phyloP scores from a whole-genome alignment of 306 rosid genomes.

The Sicyos baderoa region DNA sequence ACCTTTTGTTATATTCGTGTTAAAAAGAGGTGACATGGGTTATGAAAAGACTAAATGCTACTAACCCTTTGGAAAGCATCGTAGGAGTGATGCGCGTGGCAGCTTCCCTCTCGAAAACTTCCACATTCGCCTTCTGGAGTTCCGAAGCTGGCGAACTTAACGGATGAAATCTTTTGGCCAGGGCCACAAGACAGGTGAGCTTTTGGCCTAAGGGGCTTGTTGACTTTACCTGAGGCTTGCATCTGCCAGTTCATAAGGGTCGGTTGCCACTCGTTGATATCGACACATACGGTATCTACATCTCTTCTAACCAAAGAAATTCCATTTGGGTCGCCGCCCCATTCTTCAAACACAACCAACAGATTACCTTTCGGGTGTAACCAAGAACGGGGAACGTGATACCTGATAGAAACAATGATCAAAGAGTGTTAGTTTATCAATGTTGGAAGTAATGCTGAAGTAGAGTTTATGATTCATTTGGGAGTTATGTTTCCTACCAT shows the following conservation, averaged over 20 bases:
- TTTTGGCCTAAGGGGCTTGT: slow-evolving; percentile 60
- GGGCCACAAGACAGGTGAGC: slow-evolving; percentile 75
- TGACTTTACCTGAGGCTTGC: slow-evolving; percentile 77
- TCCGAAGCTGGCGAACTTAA: slow-evolving; percentile 95
- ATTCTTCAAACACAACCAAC: slow-evolving; percentile 81
- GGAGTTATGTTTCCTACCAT: slow-evolving; percentile 50
- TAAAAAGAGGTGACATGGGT: no score
- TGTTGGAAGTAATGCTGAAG: slow-evolving; percentile 12
- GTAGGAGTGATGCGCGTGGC: slow-evolving; percentile 87
- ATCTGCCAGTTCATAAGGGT: slow-evolving; percentile 61
- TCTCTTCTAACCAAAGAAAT: slow-evolving; percentile 76
- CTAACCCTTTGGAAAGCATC: slow-evolving; percentile 73
- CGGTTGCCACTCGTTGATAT: slow-evolving; percentile 96
- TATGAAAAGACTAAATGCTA: not conserved
- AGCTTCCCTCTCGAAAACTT: slow-evolving; percentile 68
- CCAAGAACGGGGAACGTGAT: slow-evolving; percentile 94
- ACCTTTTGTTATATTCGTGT: no score
- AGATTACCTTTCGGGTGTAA: slow-evolving; percentile 75
- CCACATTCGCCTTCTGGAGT: slow-evolving; percentile 84
- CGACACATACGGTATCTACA: slow-evolving; percentile 68
- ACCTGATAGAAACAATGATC: slow-evolving; percentile 58
- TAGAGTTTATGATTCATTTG: slow-evolving; percentile 11
- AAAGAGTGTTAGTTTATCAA: slow-evolving; percentile 1
- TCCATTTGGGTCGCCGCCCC: slow-evolving; percentile 87
- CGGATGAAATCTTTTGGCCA: slow-evolving; percentile 74